Evolutionary conservation across 371 early-diverging fungal species (phyloP).

Genomic region (Haplosporangium sp.): DNA sequence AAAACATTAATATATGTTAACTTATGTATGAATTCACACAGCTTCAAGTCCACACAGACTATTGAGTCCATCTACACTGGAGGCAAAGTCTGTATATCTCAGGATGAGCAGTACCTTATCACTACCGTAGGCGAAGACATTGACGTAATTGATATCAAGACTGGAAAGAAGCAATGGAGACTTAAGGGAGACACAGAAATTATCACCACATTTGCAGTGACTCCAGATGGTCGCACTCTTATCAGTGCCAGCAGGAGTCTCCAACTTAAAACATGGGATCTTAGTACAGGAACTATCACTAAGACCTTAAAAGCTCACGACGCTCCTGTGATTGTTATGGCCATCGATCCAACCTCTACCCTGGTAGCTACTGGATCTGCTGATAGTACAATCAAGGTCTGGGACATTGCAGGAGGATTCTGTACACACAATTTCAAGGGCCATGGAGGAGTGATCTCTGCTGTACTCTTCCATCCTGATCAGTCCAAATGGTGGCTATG

Average conservation of each 20-base stretch:
- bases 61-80: conserved; percentile 96
- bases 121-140: conserved; percentile 90
- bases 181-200: conserved; percentile 88
- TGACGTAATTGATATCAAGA: conserved; percentile 78
- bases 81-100: conserved; percentile 81
- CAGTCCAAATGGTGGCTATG: conserved; percentile 72
- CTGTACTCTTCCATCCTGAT: conserved; percentile 85
- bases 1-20: too few relatives aligned
- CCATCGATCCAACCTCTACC: conserved; percentile 87
- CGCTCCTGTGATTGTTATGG: conserved; percentile 94
- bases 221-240: conserved; percentile 81
- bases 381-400: conserved; percentile 93
- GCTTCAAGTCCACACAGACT: conserved; percentile 80
- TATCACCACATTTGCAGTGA: conserved; percentile 89
- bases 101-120: conserved; percentile 78
- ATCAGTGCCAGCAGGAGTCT: conserved; percentile 87
- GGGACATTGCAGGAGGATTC: conserved; percentile 94
- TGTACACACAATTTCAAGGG: conserved; percentile 96
- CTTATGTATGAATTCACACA: conserved; percentile 23
- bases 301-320: conserved; percentile 90
- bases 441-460: conserved; percentile 90
- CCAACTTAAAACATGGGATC: conserved; percentile 83
- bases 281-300: conserved; percentile 70
- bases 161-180: conserved; percentile 73
- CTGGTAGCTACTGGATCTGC: conserved; percentile 97